Base-by-base conservation (phyloP, 225 moss, liverwort and hornwort genomes). In the Physcomitrium patens region DNA sequence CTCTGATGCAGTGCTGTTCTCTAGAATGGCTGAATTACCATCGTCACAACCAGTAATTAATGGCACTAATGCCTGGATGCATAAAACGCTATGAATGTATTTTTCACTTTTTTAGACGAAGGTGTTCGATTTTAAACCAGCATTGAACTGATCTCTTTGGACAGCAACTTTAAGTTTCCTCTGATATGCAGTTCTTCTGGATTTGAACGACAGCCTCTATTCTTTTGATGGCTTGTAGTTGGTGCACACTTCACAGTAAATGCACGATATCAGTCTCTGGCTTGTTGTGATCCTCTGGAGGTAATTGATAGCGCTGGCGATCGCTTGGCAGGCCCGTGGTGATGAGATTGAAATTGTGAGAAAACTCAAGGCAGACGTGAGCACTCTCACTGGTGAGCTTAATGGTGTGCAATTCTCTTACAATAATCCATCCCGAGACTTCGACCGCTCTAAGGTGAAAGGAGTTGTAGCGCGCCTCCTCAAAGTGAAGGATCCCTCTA, bases 391-490 rank as follows among this genome's bases (percentile, higher is more conserved):
- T 65, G 89, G 91, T 58, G 88, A 88, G 43, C 73, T 99, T n/a
- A 84, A 87, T 37, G 97, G 95, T 54, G 91, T 99, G 72, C 91
- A 92, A 64, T 93, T 99, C 69, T 50, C 85, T 23, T 99, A 93
- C 89, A 91, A 84, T 63, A 87, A 89, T 75, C 97, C 97, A 18
- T 84, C 84, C 69, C 85, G 80, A 72, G 97, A 93, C 65, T 99
- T 99, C 49, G 84, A 91, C 48, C 91, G 84, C 47, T 90, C 93
- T 60, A 86, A 72, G 65, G 97, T 99, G 11, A 99, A 99, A 86
- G 97, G 97, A 47, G 90, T 91, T 65, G 93, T 95, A 42, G 97
- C 97, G 18, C 93, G 97, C 28, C 91, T 95, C 58, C 86, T 95
- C 58, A 90, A 90, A 74, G 95, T 99, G 56, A 92, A 93, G 43